These are phyloP conservation scores for Vicia faba DNA, from an alignment of 306 rosid genomes.

Conservation along the genomic window DNA sequence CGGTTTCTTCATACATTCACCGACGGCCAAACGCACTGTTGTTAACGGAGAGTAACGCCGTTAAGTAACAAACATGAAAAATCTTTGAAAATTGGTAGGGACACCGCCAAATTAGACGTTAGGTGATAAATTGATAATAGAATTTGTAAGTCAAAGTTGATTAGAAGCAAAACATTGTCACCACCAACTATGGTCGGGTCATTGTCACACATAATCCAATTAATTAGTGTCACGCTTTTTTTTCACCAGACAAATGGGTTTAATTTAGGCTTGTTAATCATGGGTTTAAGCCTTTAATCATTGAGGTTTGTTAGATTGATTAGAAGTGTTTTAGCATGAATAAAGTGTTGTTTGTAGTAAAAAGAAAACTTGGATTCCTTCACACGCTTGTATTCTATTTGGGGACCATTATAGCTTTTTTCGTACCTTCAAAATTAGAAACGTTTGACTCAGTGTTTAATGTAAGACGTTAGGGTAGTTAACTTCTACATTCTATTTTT, in stretches of 20 bases:
- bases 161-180: constrained; percentile 49
- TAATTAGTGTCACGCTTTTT: constrained; percentile 33
- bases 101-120: constrained; percentile 57
- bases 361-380: constrained; percentile 19
- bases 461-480: not conserved
- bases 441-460: constrained; percentile 27
- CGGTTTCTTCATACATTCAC: constrained; percentile 44
- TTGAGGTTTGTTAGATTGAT: constrained; percentile 48
- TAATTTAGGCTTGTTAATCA: constrained; percentile 46
- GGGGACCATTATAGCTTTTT: constrained; percentile 12
- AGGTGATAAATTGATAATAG: constrained; percentile 41
- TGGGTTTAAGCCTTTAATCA: constrained; percentile 61
- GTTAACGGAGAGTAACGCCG: constrained; percentile 25
- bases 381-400: constrained; percentile 43
- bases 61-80: constrained; percentile 31
- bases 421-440: constrained; percentile 27
- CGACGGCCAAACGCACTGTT: constrained; percentile 49
- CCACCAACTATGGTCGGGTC: constrained; percentile 61
- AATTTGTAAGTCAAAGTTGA: constrained; percentile 40
- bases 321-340: constrained; percentile 8
- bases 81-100: constrained; percentile 59
- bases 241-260: constrained; percentile 47
- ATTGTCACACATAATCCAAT: constrained; percentile 27
- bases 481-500: not conserved
- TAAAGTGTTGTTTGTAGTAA: constrained; percentile 31